These are phyloP conservation scores for Nephelium lappaceum DNA, from an alignment of 345 rosid species.

Conservation along the genomic window DNA sequence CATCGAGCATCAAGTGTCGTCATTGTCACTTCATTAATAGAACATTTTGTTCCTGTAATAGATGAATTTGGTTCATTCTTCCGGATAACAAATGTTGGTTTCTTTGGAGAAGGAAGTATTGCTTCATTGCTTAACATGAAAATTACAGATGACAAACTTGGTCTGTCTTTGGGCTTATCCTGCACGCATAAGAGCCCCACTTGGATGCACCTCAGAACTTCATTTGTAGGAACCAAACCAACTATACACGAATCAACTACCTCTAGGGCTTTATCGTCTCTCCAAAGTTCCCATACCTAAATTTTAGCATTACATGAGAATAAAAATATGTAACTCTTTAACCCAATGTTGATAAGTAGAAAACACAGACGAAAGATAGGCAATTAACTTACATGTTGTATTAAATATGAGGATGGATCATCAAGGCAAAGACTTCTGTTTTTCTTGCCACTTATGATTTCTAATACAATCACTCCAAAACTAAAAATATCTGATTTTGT, in stretches of 20 bases:
- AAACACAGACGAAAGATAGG: neutral
- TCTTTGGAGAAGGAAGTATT: conserved; percentile 10
- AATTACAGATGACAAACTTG: conserved; percentile 15
- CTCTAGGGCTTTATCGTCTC: conserved; percentile 10
- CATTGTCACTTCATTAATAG: too few relatives aligned
- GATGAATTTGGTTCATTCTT: neutral
- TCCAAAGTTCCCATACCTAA: conserved; percentile 25
- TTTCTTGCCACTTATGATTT: neutral
- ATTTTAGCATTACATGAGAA: neutral
- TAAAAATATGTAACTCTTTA: neutral
- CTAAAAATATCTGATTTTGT: neutral
- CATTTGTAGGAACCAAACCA: neutral
- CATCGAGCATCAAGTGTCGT: too few relatives aligned
- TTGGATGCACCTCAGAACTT: conserved; percentile 12
- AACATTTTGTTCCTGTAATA: neutral
- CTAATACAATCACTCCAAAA: neutral
- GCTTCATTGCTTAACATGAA: conserved; percentile 12
- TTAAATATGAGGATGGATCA: neutral
- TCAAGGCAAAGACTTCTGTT: neutral
- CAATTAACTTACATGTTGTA: neutral
- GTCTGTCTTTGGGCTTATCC: neutral
- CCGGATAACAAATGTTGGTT: neutral
- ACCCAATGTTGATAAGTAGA: too few relatives aligned
- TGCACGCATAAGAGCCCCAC: conserved; percentile 16
- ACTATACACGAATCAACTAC: conserved; percentile 3